Percentiles rank a stretch among this genome's conserved stretches.
These are phyloP conservation scores for Xerocomellus intermedius DNA, from an alignment of 768 basidiomycete species.

Conservation along the genomic window DNA sequence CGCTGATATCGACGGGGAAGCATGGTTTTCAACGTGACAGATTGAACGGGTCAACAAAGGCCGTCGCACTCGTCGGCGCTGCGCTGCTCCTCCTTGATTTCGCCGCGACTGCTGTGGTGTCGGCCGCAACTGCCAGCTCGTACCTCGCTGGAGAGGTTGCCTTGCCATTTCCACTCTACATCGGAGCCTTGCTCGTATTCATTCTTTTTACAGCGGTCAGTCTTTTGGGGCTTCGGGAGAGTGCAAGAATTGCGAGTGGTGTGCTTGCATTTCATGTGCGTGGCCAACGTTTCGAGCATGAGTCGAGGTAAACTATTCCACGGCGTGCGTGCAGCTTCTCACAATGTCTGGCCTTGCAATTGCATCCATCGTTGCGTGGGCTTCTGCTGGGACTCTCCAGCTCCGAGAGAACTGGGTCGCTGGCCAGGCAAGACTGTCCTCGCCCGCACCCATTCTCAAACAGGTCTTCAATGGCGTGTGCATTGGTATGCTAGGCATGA, in stretches of 20 bases:
- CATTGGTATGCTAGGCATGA: slow-evolving; percentile 68
- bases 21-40: slow-evolving; percentile 31
- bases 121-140: slow-evolving; percentile 67
- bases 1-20: not conserved
- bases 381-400: slow-evolving; percentile 43
- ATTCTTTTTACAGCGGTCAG: slow-evolving; percentile 52
- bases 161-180: slow-evolving; percentile 55
- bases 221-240: slow-evolving; percentile 59
- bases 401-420: slow-evolving; percentile 55
- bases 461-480: slow-evolving; percentile 68
- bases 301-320: not conserved
- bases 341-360: slow-evolving; percentile 59
- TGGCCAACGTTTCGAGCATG: not conserved
- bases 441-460: slow-evolving; percentile 33
- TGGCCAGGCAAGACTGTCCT: slow-evolving; percentile 31
- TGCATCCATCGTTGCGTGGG: slow-evolving; percentile 51
- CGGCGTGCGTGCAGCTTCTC: slow-evolving; percentile 36
- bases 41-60: slow-evolving; percentile 62
- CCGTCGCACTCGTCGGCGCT: slow-evolving; percentile 62
- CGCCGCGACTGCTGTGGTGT: slow-evolving; percentile 65
- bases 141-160: slow-evolving; percentile 65
- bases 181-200: slow-evolving; percentile 54
- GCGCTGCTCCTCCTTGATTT: slow-evolving; percentile 70
- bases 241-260: slow-evolving; percentile 55
- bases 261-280: slow-evolving; percentile 62